Percentiles rank a stretch among this genome's conserved stretches.
Conservation (phyloP, 2,329 filamentous ascomycete species). For the Phaeophleospora eucalypticola region DNA sequence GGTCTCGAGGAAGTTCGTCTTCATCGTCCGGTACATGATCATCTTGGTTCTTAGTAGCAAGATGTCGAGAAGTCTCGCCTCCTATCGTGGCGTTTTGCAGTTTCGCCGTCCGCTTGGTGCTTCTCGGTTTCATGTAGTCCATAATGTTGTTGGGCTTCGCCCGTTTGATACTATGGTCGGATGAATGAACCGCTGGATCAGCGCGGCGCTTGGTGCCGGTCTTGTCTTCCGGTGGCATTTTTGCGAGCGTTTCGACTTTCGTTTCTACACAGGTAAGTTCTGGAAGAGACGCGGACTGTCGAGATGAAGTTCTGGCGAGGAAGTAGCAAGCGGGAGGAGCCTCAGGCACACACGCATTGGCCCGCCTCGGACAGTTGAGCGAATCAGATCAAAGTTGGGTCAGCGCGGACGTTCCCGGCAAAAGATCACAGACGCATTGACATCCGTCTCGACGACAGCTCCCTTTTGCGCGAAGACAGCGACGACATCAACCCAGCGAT, state of each 20-base stretch:
- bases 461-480: neutral
- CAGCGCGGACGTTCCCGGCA: too few relatives aligned
- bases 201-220: neutral
- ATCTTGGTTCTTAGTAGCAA: too few relatives aligned
- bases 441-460: neutral
- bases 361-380: neutral
- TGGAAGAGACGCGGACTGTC: too few relatives aligned
- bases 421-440: neutral
- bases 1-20: too few relatives aligned
- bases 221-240: neutral
- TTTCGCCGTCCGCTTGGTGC: neutral
- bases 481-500: neutral
- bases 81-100: too few relatives aligned
- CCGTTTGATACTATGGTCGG: neutral
- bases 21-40: too few relatives aligned
- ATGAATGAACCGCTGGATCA: neutral
- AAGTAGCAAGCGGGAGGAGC: too few relatives aligned
- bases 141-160: neutral
- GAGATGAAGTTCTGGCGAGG: too few relatives aligned
- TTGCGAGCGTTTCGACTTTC: too few relatives aligned
- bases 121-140: constrained; percentile 1
- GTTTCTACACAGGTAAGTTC: too few relatives aligned
- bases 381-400: too few relatives aligned
- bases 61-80: too few relatives aligned
- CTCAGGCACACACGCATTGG: neutral